Evolutionary conservation across 2,329 filamentous ascomycete genomes (phyloP), one percentile per base, ranked within the genome.

Genomic region (Colletotrichum salicis): DNA sequence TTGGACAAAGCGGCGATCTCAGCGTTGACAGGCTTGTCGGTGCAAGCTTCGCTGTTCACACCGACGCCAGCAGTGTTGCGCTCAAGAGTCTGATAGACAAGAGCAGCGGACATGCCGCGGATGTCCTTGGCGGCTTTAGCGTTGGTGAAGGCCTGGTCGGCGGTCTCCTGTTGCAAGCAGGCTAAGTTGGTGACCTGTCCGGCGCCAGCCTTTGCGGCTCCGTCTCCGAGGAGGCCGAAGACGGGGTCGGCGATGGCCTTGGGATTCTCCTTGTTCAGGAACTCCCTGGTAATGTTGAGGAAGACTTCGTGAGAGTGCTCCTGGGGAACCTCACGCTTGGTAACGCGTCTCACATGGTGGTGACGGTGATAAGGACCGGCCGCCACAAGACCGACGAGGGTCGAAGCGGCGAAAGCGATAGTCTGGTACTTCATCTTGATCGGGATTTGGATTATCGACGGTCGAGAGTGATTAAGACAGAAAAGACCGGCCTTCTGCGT

Each of bases 101-200:
- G 80, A 3, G 88, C 86, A 63, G 82, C 84, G 5, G 85, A 85
- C 87, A 88, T 87, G 59, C 86, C 87, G 4, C 84, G 80, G 35
- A 89, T 80, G 73, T 90, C 86, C 13, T 81, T 81, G 27, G 82
- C 83, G 0, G 78, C 86, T 78, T 89, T 89, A 37, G 88, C 87
- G 74, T 90, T 90, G 78, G 87, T 89, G 79, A 90, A 89, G 27
- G 88, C 88, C 79, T 88, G 87, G 72, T 90, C 88, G 13, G 88
- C 87, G 45, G 85, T 85, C 61, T 83, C 84, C 76, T 85, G 84
- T 77, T 85, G 83, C 64, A 85, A 74, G 68, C 84, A 85, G 77
- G 84, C 83, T 22, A 84, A 77, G 74, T 85, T 81, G 63, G 79
- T 77, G 56, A 84, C 81, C 19, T 76, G 55, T 35, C 75, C 75